phyloP scores from a whole-genome alignment of 495 filamentous ascomycete genomes.

The Penicillium argentinense region DNA sequence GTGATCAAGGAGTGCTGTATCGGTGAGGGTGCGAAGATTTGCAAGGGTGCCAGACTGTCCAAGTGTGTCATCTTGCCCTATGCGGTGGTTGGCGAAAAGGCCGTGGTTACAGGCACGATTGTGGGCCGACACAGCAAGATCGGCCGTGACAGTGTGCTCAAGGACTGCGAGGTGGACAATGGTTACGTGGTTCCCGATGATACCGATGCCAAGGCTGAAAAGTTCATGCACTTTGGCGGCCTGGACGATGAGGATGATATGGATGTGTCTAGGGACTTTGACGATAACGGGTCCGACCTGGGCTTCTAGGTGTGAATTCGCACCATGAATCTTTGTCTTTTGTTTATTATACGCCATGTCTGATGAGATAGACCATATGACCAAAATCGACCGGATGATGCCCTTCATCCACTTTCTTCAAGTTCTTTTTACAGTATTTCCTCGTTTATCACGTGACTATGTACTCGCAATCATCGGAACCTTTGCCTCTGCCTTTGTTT shows the following conservation, averaged over 20 bases:
- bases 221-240: slow-evolving; percentile 81
- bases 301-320: slow-evolving; percentile 5
- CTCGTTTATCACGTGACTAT: too few species aligned
- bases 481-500: too few species aligned
- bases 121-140: slow-evolving; percentile 74
- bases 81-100: slow-evolving; percentile 73
- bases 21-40: slow-evolving; percentile 81
- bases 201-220: slow-evolving; percentile 82
- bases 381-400: neutral
- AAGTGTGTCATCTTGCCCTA: slow-evolving; percentile 91
- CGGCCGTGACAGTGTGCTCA: slow-evolving; percentile 71
- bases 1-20: slow-evolving; percentile 89
- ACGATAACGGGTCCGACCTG: slow-evolving; percentile 26
- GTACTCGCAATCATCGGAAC: too few species aligned
- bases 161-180: slow-evolving; percentile 89
- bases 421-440: too few species aligned
- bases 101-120: slow-evolving; percentile 77
- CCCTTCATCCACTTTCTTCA: too few species aligned
- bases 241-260: slow-evolving; percentile 47
- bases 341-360: slow-evolving; percentile 12
- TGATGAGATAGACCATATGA: slow-evolving; percentile 18
- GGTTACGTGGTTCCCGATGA: slow-evolving; percentile 76
- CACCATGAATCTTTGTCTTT: neutral
- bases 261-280: slow-evolving; percentile 33
- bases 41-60: slow-evolving; percentile 71